Conservation (phyloP, 306 rosid species). For the Castanea sativa region DNA sequence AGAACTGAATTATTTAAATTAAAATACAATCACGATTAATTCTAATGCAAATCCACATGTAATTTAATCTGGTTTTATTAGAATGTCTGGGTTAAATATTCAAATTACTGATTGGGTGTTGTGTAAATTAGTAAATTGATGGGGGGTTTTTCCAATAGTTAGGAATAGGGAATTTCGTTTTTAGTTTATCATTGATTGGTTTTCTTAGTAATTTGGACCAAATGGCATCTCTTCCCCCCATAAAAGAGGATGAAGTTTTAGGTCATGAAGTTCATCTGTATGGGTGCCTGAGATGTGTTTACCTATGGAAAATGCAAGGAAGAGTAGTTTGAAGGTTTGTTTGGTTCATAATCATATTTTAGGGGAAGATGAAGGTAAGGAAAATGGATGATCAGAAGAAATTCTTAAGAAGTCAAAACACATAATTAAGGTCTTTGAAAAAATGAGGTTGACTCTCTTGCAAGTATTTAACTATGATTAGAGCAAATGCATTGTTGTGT, state of each 20-base stretch:
- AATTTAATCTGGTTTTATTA: neutral
- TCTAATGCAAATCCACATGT: neutral
- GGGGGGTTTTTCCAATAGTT: neutral
- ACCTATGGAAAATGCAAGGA: too few species aligned
- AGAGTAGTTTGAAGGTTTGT: neutral
- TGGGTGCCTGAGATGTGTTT: too few species aligned
- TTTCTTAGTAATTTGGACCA: neutral
- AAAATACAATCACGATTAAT: neutral
- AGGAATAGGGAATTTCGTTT: neutral
- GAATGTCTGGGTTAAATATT: neutral
- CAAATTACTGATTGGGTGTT: neutral
- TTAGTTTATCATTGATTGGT: neutral
- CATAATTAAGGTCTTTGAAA: neutral
- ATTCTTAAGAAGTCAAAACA: neutral
- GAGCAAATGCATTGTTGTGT: neutral
- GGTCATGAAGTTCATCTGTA: too few species aligned
- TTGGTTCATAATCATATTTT: neutral
- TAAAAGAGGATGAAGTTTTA: too few species aligned
- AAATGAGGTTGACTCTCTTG: neutral
- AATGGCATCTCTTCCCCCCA: too few species aligned
- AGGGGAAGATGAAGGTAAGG: neutral
- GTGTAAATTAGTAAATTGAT: neutral
- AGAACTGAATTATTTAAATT: neutral
- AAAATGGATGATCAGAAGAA: neutral
- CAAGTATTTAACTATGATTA: neutral